Base-by-base conservation (phyloP, 202 grass and related monocot genomes). In the Digitaria exilis region DNA sequence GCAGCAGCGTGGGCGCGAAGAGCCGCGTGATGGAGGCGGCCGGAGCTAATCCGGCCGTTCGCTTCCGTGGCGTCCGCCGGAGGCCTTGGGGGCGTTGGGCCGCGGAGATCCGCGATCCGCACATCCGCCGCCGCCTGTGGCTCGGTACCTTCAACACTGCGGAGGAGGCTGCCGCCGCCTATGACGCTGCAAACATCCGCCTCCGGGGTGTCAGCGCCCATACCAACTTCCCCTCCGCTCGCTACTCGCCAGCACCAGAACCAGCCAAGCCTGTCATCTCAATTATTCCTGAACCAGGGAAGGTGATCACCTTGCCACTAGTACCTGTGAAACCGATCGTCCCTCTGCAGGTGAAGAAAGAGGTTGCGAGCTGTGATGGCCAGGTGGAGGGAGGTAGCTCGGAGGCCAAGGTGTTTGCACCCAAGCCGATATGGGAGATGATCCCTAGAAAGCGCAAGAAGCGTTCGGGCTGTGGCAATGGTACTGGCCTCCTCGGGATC, bases 71-170 rank as follows among this genome's bases (percentile, higher is more conserved):
- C 66, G 93, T 93, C 46, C 88, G 90, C 29, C 86, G 69, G 48
- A 80, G 93, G 54, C 84, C 90, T 15, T 96, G 93, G 93, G 93
- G 93, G 25, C 77, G 81, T 63, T 96, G 83, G 71, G 90, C 83
- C 3, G 90, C 93, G 14, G 93, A 96, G 90, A 96, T 96, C 88
- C 88, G 93, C 65, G 90, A 96, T 81, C 90, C 90, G 4, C 73
- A 54, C 67, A 49, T 12, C 67, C 69, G 70, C 66, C 69, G 88
- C 41, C 89, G 93, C 72, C 44, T 96, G 60, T 96, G 93, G 93
- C 90, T 96, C 0, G 93, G 93, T 41, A 96, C 93, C 30, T 93
- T 91, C 55, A 82, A 89, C 74, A 96, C 88, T 11, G 90, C 93
- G 11, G 93, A 96, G 87, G 93, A 87, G 84, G 93, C 93, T 7